Base-by-base conservation (phyloP, 2,329 filamentous ascomycete species). In the Akanthomyces dipterigenus region DNA sequence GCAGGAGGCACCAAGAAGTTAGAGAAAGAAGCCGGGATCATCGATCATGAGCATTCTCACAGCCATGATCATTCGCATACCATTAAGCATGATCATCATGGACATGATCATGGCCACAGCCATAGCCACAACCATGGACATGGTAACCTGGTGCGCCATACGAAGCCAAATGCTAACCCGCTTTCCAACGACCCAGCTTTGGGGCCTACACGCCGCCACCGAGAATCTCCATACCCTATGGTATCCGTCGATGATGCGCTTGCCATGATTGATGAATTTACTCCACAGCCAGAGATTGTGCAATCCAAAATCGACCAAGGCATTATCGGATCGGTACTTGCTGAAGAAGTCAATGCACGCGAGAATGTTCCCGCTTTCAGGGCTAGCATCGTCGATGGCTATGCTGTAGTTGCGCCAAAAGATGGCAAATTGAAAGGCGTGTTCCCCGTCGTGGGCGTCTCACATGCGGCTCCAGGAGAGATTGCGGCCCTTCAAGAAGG, bases 371-470 rank as follows among this genome's bases (percentile, higher is more conserved):
- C 95, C 0, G 95, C 93, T 0, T 99, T 96, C 75, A 82, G 92
- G 62, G 95, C 95, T 20, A 98, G 93, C 70, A 98, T 97, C 45
- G 95, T 99, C 0, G 95, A 99, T 72, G 95, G 95, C 1, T 99
- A 99, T 70, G 95, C 95, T 2, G 84, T 96, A 0, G 86, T 93
- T 42, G 88, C 85, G 6, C 81, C 82, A 58, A 76, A 77, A 34
- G 79, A 85, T 45, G 85, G 82, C 0, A 85, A 82, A 54, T 83
- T 90, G 54, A 90, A 88, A 67, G 93, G 93, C 0, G 76, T 88
- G 1, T 98, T 95, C 70, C 92, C 93, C 0, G 93, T 99, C 16
- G 87, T 88, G 0, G 88, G 90, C 0, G 82, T 98, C 14, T 96
- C 92, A 0, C 92, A 97, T 71, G 95, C 95, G 12, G 84, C 91